A percentile compares a stretch with the other conserved stretches of the same genome.
Evolutionary conservation across 225 moss, liverwort and hornwort genomes (phyloP).

Genomic region (Neckera pumila): DNA sequence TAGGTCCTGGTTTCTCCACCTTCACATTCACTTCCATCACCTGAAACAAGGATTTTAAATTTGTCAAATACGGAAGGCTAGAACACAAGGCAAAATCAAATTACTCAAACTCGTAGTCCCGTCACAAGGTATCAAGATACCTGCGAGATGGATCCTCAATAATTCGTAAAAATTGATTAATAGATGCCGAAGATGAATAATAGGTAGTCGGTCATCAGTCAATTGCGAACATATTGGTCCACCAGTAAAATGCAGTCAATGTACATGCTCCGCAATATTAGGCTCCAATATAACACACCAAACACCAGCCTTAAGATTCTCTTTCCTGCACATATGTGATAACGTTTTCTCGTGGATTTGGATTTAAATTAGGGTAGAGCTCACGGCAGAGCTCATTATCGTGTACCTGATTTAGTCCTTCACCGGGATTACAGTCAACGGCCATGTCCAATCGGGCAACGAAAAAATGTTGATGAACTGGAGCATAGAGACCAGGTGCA

Average conservation of each 20-base stretch:
- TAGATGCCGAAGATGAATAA: background rate
- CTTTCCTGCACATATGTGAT: background rate
- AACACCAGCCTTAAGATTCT: background rate
- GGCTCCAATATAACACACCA: background rate
- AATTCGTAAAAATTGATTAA: background rate
- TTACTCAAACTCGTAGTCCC: background rate
- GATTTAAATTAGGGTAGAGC: background rate
- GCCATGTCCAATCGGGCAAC: constrained; percentile 84
- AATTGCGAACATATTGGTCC: background rate
- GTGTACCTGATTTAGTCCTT: constrained; percentile 65
- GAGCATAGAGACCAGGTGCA: constrained; percentile 82
- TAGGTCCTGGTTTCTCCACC: constrained; percentile 53
- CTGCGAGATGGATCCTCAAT: background rate
- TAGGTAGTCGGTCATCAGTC: background rate
- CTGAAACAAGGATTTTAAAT: constrained; percentile 9
- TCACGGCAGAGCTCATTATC: background rate
- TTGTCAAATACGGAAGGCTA: background rate
- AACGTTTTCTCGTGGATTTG: background rate
- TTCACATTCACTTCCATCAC: constrained; percentile 82
- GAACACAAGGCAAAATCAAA: background rate
- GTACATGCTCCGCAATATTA: background rate
- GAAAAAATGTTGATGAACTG: constrained; percentile 84
- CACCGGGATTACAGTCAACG: constrained; percentile 71
- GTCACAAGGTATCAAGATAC: background rate
- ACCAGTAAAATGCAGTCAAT: background rate